Evolutionary conservation across 306 rosid genomes (phyloP), one percentile per base, ranked within the genome.

Genomic region (Crataegus laevigata): DNA sequence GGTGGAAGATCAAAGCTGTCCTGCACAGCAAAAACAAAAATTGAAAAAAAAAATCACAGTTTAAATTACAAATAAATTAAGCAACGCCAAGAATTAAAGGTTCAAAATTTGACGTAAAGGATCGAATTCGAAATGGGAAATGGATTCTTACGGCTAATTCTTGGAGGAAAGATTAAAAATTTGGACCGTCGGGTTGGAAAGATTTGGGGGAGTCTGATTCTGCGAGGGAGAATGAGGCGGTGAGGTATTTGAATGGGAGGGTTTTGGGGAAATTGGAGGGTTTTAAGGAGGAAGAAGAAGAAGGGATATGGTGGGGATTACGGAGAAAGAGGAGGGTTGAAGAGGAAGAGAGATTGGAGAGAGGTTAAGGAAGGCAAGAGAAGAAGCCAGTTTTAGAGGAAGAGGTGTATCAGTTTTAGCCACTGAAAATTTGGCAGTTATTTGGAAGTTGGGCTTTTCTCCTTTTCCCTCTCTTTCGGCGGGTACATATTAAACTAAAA

Each of bases 1-100:
- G 80, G 71, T 8, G 98, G 88, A 77, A 94, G 97, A 86, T 91
- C 91, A 74, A 94, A 91, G 80, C 93, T 83, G 25, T 86, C 88
- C 97, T 91, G 88, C 82, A 73, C 22, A 68, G 9, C 60, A 60
- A 66, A 4, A 11, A 68, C 8, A 25, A 25, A 40, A 40, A 9
- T 40, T 9, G 43, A 36, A 36, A 36, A 7, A 12, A n/a, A 72
- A 45, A 24, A 3, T 25, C 1, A 38, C 15, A 28, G 11, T 15
- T 19, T 8, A 40, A 40, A 40, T 40, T 40, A 40, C 43, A 2
- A 0, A 0, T 40, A 40, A 40, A 40, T 40, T 40, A 40, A 40
- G 43, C 43, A 40, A 40, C 12, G 43, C 12, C 43, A 40, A 40
- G 1, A 63, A 29, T 30, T 30, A 65, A 32, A 24, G 55, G 26